Conservation (phyloP, 2,329 filamentous ascomycete genomes). For the Scedosporium dehoogii region DNA sequence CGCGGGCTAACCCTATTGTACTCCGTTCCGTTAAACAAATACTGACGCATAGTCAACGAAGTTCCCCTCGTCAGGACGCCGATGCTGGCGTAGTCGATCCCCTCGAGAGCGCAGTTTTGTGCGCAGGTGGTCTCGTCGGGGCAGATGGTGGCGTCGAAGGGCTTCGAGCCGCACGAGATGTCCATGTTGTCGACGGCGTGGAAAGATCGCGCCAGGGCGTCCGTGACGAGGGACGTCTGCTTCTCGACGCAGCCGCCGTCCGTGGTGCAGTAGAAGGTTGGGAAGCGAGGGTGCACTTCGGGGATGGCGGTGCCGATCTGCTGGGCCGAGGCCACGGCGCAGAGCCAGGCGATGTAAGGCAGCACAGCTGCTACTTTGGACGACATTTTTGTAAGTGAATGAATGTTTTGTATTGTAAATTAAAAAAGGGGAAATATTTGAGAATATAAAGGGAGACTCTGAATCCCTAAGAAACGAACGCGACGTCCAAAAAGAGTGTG, state of each 20-base stretch:
- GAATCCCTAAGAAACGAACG: background rate
- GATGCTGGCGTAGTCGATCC: constrained; percentile 44
- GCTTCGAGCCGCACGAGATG: constrained; percentile 49
- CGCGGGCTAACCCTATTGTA: constrained; percentile 24
- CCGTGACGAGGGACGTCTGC: constrained; percentile 41
- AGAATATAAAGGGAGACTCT: background rate
- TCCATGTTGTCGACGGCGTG: constrained; percentile 33
- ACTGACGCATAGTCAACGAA: constrained; percentile 4
- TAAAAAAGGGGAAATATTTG: background rate
- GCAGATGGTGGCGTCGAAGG: constrained; percentile 30
- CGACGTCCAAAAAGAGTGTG: background rate
- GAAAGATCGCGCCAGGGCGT: constrained; percentile 53
- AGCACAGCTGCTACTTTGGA: constrained; percentile 2
- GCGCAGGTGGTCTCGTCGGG: constrained; percentile 32
- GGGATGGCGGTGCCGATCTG: constrained; percentile 35
- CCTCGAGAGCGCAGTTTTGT: constrained; percentile 40
- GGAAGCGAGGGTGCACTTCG: constrained; percentile 43
- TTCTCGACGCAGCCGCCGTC: constrained; percentile 38
- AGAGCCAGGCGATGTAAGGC: background rate
- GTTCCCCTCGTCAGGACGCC: constrained; percentile 26
- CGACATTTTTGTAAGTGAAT: background rate
- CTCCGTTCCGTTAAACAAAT: constrained; percentile 3
- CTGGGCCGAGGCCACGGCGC: constrained; percentile 26
- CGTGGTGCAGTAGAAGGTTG: constrained; percentile 42
- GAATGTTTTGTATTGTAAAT: background rate